Conservation (phyloP, 441 rosid species). For the Manihot esculenta region DNA sequence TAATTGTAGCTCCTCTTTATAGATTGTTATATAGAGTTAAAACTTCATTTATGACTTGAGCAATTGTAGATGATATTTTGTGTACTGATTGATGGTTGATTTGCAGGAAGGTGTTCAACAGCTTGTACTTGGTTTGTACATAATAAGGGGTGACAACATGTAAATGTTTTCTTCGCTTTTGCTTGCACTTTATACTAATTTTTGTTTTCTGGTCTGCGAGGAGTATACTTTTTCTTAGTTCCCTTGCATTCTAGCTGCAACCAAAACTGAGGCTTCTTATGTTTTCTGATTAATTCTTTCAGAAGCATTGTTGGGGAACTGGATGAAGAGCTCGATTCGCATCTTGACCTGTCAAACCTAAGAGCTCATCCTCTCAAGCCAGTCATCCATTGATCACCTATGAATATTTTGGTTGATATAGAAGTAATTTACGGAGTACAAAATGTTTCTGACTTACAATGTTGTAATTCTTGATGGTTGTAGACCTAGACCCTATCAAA, state of each 20-base stretch:
- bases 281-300: constrained; percentile 23
- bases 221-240: background rate
- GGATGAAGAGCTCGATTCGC: constrained; percentile 79
- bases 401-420: background rate
- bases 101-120: constrained; percentile 94
- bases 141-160: constrained; percentile 98
- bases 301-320: constrained; percentile 89
- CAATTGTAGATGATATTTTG: background rate
- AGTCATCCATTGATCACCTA: constrained; percentile 58
- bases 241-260: background rate
- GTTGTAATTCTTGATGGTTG: background rate
- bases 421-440: background rate
- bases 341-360: constrained; percentile 68
- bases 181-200: background rate
- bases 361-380: constrained; percentile 96
- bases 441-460: background rate
- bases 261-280: background rate
- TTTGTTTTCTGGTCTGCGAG: background rate
- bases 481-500: background rate
- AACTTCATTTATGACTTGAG: background rate
- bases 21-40: background rate
- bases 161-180: constrained; percentile 33
- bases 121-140: constrained; percentile 87
- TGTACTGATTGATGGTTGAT: background rate
- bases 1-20: background rate